Conservation (phyloP, 331 rosid genomes). For the Rhamnella rubrinervis region DNA sequence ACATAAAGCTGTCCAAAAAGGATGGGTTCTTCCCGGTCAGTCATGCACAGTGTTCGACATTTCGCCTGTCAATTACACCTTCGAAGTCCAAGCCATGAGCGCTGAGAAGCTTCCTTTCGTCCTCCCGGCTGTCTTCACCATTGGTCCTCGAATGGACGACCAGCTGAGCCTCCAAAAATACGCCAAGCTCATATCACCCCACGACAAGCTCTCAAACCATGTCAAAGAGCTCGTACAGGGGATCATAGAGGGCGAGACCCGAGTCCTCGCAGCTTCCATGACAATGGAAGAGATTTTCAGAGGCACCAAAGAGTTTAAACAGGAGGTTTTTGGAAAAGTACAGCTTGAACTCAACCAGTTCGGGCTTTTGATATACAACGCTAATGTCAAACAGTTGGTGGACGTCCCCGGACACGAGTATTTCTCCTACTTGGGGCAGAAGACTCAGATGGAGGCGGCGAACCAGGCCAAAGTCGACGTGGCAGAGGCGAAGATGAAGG, state of each 20-base stretch:
- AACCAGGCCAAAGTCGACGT: constrained; percentile 64
- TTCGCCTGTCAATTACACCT: constrained; percentile 71
- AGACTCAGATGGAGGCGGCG: constrained; percentile 64
- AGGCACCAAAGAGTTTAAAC: constrained; percentile 62
- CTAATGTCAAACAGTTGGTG: constrained; percentile 59
- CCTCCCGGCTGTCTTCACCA: constrained; percentile 67
- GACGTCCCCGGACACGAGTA: constrained; percentile 56
- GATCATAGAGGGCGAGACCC: constrained; percentile 65
- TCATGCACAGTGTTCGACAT: constrained; percentile 44
- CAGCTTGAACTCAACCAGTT: constrained; percentile 63
- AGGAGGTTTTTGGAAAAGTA: constrained; percentile 55
- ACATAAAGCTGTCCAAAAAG: constrained; percentile 54
- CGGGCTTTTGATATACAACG: constrained; percentile 64
- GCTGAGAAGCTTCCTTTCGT: constrained; percentile 70
- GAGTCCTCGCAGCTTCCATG: constrained; percentile 66
- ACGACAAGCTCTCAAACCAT: constrained; percentile 53
- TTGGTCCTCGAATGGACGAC: constrained; percentile 51
- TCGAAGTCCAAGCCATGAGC: constrained; percentile 76
- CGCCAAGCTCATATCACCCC: constrained; percentile 51
- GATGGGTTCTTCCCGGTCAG: constrained; percentile 56
- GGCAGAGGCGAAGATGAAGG: constrained; percentile 58
- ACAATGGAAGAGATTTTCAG: constrained; percentile 63
- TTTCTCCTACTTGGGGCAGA: constrained; percentile 61
- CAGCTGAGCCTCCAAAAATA: constrained; percentile 27
- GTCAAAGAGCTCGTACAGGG: constrained; percentile 60